Conservation (phyloP, 2,329 filamentous ascomycete species). For the Polychaeton citri region DNA sequence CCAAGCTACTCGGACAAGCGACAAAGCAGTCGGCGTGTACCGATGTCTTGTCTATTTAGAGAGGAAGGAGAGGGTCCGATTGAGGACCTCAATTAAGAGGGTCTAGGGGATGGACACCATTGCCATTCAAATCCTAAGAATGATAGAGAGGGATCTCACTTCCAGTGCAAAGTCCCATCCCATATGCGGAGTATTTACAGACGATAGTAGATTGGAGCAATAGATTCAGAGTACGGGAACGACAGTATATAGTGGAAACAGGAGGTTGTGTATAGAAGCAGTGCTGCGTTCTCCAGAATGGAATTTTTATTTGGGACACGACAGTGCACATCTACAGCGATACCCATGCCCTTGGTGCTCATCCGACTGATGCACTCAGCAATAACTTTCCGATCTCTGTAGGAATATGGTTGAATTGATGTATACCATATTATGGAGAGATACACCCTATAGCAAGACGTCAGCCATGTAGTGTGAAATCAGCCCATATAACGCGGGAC, state of each 20-base stretch:
- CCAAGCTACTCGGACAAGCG: background rate
- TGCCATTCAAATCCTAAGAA: background rate
- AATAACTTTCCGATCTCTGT: too few species aligned
- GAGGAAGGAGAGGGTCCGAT: background rate
- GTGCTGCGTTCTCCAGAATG: background rate
- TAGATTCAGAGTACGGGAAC: background rate
- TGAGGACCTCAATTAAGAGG: background rate
- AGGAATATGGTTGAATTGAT: too few species aligned
- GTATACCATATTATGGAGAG: too few species aligned
- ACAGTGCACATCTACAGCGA: background rate
- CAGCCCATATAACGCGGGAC: too few species aligned
- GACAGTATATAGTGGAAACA: background rate
- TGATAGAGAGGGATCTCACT: background rate
- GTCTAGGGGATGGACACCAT: background rate
- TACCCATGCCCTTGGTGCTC: background rate
- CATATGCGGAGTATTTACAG: background rate
- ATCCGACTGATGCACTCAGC: background rate
- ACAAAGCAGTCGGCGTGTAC: background rate
- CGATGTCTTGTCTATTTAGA: background rate
- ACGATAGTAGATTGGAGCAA: background rate
- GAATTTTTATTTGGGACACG: background rate
- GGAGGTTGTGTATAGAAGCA: background rate
- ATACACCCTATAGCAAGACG: too few species aligned
- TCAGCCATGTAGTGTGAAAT: too few species aligned
- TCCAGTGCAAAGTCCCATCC: background rate